A percentile compares a stretch with the other conserved stretches of the same genome.
These are phyloP conservation scores for Fonsecaea monophora DNA, from an alignment of 2,329 filamentous ascomycete species.

Conservation along the genomic window DNA sequence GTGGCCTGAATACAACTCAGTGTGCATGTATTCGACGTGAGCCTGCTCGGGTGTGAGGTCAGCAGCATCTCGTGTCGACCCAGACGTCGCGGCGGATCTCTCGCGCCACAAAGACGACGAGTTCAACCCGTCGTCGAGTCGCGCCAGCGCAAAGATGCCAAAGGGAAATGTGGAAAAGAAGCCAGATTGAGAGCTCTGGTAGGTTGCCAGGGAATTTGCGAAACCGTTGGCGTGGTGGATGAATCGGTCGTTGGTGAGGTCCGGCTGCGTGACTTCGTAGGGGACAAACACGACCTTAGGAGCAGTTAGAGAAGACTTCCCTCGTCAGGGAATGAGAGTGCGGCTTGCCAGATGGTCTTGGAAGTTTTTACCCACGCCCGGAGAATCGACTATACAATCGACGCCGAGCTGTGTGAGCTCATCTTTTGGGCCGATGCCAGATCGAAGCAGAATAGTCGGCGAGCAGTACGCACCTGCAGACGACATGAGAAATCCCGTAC, in stretches of 20 bases:
- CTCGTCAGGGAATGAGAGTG: constrained; percentile 33
- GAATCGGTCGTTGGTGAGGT: constrained; percentile 62
- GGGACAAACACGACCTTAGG: constrained; percentile 60
- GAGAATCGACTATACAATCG: constrained; percentile 51
- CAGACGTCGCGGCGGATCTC: not conserved
- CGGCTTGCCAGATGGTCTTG: constrained; percentile 53
- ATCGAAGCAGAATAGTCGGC: constrained; percentile 60
- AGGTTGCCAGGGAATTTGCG: constrained; percentile 58
- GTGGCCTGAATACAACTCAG: constrained; percentile 55
- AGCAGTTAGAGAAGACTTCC: constrained; percentile 60
- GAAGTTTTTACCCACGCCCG: constrained; percentile 61
- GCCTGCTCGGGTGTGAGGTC: constrained; percentile 62
- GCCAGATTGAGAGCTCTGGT: constrained; percentile 64
- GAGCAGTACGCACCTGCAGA: constrained; percentile 55
- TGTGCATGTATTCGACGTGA: constrained; percentile 68
- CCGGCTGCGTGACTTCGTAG: constrained; percentile 62
- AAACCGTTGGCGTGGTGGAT: constrained; percentile 62
- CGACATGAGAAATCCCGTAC: not conserved
- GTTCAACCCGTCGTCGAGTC: constrained; percentile 63
- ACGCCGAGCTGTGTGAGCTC: constrained; percentile 55
- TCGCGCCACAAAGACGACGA: constrained; percentile 9
- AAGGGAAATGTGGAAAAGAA: constrained; percentile 68
- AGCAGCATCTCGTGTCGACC: constrained; percentile 61
- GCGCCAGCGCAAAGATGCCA: constrained; percentile 66
- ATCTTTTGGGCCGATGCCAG: constrained; percentile 58